Base-by-base conservation (phyloP, 2,329 filamentous ascomycete genomes). In the Thielaviopsis musarum region DNA sequence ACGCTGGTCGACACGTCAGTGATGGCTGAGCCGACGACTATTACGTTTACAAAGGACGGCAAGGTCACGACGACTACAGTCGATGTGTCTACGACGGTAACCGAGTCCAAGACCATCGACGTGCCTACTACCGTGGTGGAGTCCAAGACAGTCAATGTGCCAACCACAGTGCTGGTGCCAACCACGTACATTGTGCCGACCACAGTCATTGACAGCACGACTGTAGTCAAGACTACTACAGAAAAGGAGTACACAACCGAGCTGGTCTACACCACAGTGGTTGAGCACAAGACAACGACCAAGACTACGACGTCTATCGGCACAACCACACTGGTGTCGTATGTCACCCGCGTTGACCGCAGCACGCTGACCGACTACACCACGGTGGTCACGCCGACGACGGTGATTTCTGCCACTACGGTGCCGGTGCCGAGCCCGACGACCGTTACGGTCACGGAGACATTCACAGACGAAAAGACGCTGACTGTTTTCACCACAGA, bases 381-480 rank as follows among this genome's bases (percentile, higher is more conserved):
- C n/a, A 49, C 45, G 1, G n/a, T 49, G 9, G 21, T 49, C 9
- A 49, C 45, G 9, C 45, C 45, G n/a, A 49, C 45, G 5, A 45
- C 38, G 15, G 38, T 49, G n/a, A 49, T 49, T 21, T 49, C 45
- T 1, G 45, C 45, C n/a, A 26, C 15, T n/a, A 30, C 45, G 1
- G 45, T 49, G 45, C 45, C 45, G 24, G 21, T 26, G 26, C 45
- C 60, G 41, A n/a, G 48, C 17, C 49, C 52, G 5, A 56, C 15
- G 3, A 61, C 45, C 10, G 48, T 58, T 13, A 55, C 51, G 4
- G 41, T 64, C 21, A 64, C 62, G 19, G 62, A 52, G 10, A 34
- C 49, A 57, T 49, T 10, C 54, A 59, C 60, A 2, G 41, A 59
- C 48, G 54, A 60, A 24, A 49, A 52, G 17, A 60, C 58, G 12